Base-by-base conservation (phyloP, 2,329 filamentous ascomycete species). In the Ramularia collo-cygni region DNA sequence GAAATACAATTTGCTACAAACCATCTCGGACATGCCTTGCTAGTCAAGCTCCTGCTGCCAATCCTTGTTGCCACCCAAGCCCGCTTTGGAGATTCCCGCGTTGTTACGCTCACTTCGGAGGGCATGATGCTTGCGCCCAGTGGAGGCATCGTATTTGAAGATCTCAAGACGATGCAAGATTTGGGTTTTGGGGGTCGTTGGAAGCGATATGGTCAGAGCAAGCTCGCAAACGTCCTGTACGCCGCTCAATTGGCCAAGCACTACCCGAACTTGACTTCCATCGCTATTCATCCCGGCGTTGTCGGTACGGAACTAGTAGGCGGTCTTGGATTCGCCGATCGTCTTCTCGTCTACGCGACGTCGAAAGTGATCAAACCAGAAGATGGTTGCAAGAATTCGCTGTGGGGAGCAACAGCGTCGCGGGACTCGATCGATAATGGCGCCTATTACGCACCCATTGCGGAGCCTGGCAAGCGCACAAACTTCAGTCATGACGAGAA, bases 151-250 rank as follows among this genome's bases (percentile, higher is more conserved):
- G 37, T 44, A 16, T 53, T 54, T 31, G 29, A 28, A 6, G 51
- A 55, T 7, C 51, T 62, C 31, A 53, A 54, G 6, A 52, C 46
- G 6, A 9, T 41, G 6, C 44, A 52, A 32, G 27, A 24, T 2
- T 37, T 50, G 8, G 40, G 42, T 8, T 27, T 26, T n/a, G 37
- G 53, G 17, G 60, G 61, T 17, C 45, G 55, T 7, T 65, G 62
- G 56, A 43, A 44, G 4, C 56, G 63, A 10, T 69, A 69, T 46
- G 69, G 65, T 0, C 66, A 71, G 45, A 64, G 61, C 33, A 74
- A 75, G 48, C 54, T 74, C 2, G 71, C 72, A 0, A 68, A 71
- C 43, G 49, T 72, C 4, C 55, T 71, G 2, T 70, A 65, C 49
- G 58, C 65, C 3, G 51, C 55, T 7, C 61, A 67, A 35, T 50